A percentile compares a stretch with the other conserved stretches of the same genome.
These are phyloP conservation scores for Beauveria asiatica DNA, from an alignment of 2,329 filamentous ascomycete genomes.

Conservation along the genomic window DNA sequence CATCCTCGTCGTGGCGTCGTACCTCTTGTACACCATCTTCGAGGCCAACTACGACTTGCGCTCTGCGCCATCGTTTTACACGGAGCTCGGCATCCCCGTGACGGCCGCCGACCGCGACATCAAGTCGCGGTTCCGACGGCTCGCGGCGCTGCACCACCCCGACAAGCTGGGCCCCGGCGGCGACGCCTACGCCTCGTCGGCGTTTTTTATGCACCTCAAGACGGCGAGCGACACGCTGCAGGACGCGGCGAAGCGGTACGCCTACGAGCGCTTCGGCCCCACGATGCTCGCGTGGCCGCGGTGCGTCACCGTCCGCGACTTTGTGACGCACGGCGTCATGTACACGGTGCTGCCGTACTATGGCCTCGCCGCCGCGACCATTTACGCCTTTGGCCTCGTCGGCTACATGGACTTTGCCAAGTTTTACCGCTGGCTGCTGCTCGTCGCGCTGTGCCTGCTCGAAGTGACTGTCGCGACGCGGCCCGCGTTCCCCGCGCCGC, in stretches of 20 bases:
- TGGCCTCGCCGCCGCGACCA: conserved; percentile 42
- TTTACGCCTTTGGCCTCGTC: conserved; percentile 54
- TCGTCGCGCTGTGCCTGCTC: conserved; percentile 44
- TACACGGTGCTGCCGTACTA: conserved; percentile 54
- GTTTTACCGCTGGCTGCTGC: conserved; percentile 56
- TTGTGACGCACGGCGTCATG: conserved; percentile 56
- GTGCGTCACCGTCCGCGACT: conserved; percentile 64
- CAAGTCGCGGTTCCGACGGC: conserved; percentile 74
- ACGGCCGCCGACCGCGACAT: conserved; percentile 65
- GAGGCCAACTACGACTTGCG: conserved; percentile 80
- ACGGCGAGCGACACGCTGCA: conserved; percentile 72
- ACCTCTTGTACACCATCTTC: conserved; percentile 87
- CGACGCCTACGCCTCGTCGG: conserved; percentile 23
- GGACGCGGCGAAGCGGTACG: conserved; percentile 70
- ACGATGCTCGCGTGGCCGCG: conserved; percentile 57
- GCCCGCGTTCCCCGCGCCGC: conserved; percentile 39
- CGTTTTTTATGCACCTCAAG: conserved; percentile 73
- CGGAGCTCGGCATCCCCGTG: conserved; percentile 61
- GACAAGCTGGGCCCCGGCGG: conserved; percentile 55
- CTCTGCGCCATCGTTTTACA: conserved; percentile 67
- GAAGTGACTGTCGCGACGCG: conserved; percentile 50
- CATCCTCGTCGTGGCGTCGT: conserved; percentile 70
- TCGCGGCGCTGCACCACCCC: conserved; percentile 67
- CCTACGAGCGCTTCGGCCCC: conserved; percentile 83
- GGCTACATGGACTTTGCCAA: conserved; percentile 61